These are phyloP conservation scores for Lepidopterella palustris DNA, from an alignment of 495 filamentous ascomycete species.

Conservation along the genomic window DNA sequence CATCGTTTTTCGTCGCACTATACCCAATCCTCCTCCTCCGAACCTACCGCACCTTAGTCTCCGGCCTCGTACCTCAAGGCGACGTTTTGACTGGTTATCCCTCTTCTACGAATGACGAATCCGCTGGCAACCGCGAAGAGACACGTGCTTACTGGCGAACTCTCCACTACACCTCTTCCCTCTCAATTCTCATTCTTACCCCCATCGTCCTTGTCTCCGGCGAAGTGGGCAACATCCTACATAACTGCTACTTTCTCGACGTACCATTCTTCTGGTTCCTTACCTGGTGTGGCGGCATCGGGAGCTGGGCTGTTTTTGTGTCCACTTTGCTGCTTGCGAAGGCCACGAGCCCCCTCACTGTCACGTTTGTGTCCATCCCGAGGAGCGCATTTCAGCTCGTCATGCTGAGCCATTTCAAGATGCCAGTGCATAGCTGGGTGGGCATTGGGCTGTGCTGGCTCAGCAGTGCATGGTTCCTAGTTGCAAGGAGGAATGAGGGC, in stretches of 20 bases:
- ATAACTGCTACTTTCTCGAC: slow-evolving; percentile 48
- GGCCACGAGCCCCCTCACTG: slow-evolving; percentile 41
- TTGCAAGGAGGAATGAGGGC: slow-evolving; percentile 41
- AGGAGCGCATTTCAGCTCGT: slow-evolving; percentile 37
- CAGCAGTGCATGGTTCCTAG: slow-evolving; percentile 43
- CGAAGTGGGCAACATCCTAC: slow-evolving; percentile 40
- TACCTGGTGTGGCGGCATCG: slow-evolving; percentile 34
- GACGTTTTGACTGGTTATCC: slow-evolving; percentile 25
- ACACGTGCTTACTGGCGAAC: slow-evolving; percentile 43
- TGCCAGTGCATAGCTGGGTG: slow-evolving; percentile 38
- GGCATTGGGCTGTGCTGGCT: slow-evolving; percentile 45
- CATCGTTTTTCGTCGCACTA: slow-evolving; percentile 44
- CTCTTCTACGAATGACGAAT: slow-evolving; percentile 9
- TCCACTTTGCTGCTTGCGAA: slow-evolving; percentile 38
- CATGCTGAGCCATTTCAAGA: slow-evolving; percentile 35
- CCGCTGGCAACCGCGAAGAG: slow-evolving; percentile 34
- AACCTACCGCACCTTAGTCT: slow-evolving; percentile 39
- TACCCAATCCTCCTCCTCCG: slow-evolving; percentile 45
- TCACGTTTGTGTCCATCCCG: slow-evolving; percentile 38
- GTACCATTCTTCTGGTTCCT: slow-evolving; percentile 46
- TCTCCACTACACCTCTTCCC: slow-evolving; percentile 45
- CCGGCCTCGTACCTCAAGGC: slow-evolving; percentile 27
- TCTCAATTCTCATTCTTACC: slow-evolving; percentile 42
- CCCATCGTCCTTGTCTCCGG: slow-evolving; percentile 45
- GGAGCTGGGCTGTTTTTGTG: slow-evolving; percentile 39